These are phyloP conservation scores for Inonotus hispidus DNA, from an alignment of 1,284 basidiomycete genomes.

Conservation along the genomic window DNA sequence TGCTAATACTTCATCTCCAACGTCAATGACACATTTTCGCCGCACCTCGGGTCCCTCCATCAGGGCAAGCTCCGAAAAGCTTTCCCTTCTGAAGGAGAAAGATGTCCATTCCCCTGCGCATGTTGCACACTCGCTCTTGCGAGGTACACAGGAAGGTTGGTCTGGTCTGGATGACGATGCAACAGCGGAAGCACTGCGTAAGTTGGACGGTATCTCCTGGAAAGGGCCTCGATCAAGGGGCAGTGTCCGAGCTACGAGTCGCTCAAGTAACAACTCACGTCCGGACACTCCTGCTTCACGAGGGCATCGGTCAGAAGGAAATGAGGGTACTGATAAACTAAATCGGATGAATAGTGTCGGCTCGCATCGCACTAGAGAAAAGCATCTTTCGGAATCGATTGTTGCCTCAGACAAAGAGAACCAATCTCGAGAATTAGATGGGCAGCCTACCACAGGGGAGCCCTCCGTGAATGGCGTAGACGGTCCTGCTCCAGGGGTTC, in stretches of 20 bases:
- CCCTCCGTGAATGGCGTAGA: background rate
- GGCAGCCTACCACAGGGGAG: background rate
- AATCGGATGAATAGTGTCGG: constrained; percentile 11
- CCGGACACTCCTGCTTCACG: constrained; percentile 59
- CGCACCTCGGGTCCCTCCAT: constrained; percentile 10
- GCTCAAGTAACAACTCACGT: constrained; percentile 59
- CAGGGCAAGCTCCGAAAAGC: constrained; percentile 10
- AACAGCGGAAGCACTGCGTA: constrained; percentile 87
- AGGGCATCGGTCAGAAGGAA: constrained; percentile 36
- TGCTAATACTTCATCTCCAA: constrained; percentile 1
- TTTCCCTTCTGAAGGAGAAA: constrained; percentile 18
- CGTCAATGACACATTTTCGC: constrained; percentile 5
- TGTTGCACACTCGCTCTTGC: constrained; percentile 73
- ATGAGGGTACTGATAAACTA: constrained; percentile 27
- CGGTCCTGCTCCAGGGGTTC: background rate
- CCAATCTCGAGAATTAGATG: background rate
- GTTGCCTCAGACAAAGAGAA: background rate
- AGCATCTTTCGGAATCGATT: background rate
- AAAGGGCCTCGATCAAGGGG: constrained; percentile 61
- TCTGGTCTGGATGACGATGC: constrained; percentile 79
- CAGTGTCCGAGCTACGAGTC: constrained; percentile 60
- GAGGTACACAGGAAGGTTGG: constrained; percentile 82
- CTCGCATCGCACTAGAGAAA: constrained; percentile 6
- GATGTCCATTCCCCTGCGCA: constrained; percentile 49
- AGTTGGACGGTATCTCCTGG: constrained; percentile 84